phyloP scores from a whole-genome alignment of 2,329 filamentous ascomycete species.

The Talaromyces rugulosus region DNA sequence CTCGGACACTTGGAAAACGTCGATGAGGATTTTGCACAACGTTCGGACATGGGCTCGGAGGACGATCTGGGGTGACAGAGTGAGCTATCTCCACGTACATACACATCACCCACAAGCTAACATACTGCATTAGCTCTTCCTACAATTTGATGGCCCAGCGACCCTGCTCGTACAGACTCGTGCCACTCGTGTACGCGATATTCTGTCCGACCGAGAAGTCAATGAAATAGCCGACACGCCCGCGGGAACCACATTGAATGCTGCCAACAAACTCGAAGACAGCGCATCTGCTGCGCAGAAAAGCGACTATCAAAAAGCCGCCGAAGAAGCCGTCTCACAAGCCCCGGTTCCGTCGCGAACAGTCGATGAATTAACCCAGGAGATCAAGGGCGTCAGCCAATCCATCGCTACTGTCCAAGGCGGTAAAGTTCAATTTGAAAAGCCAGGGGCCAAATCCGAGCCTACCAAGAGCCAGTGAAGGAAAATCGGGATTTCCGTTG shows the following conservation, averaged over 20 bases:
- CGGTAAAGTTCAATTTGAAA: conserved; percentile 63
- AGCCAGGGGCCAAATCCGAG: conserved; percentile 14
- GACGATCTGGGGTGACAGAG: conserved; percentile 87
- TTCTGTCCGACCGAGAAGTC: conserved; percentile 71
- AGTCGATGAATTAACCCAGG: conserved; percentile 21
- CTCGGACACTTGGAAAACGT: conserved; percentile 66
- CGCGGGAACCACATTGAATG: conserved; percentile 63
- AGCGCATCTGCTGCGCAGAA: conserved; percentile 13
- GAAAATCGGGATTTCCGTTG: neutral
- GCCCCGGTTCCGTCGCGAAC: conserved; percentile 24
- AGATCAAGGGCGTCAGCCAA: conserved; percentile 25
- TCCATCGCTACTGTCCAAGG: conserved; percentile 54
- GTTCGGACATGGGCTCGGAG: conserved; percentile 72
- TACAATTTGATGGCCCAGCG: conserved; percentile 81
- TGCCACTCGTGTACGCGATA: conserved; percentile 72
- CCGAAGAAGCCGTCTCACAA: conserved; percentile 20
- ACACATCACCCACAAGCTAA: neutral
- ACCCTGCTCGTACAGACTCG: conserved; percentile 86
- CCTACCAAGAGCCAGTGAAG: conserved; percentile 4
- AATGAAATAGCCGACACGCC: conserved; percentile 86
- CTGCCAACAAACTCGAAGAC: conserved; percentile 38
- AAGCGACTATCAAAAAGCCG: conserved; percentile 17
- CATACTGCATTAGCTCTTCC: conserved; percentile 58
- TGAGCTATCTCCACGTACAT: conserved; percentile 29
- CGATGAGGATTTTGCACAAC: conserved; percentile 62